Conservation (phyloP, 306 rosid species). For the Cucurbita maxima region DNA sequence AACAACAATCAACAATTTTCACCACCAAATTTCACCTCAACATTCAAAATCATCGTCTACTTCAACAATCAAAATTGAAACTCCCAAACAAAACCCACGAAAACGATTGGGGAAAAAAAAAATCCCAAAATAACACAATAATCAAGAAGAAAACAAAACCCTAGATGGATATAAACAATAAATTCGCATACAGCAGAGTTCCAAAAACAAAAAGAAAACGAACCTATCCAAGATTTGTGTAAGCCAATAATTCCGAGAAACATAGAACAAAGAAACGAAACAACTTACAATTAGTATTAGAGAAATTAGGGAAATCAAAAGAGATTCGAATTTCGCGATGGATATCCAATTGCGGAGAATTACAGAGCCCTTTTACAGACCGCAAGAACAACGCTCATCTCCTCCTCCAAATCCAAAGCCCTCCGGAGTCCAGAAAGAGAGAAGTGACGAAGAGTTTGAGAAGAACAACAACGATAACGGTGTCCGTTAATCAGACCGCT, state of each 20-base stretch:
- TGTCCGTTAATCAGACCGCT: neutral
- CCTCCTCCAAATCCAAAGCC: neutral
- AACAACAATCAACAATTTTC: neutral
- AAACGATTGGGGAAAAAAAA: neutral
- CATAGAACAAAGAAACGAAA: neutral
- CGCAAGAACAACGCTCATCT: neutral
- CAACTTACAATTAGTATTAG: neutral
- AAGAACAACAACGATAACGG: constrained; percentile 5
- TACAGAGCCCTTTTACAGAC: neutral
- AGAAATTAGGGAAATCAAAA: neutral
- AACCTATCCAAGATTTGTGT: neutral
- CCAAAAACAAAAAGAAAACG: neutral
- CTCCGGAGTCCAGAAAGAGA: neutral
- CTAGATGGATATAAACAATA: neutral
- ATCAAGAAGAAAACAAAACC: neutral
- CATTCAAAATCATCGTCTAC: neutral
- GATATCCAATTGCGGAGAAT: neutral
- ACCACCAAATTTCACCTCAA: neutral
- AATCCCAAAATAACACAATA: neutral
- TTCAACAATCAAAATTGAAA: neutral
- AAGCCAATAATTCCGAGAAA: neutral
- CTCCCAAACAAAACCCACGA: neutral
- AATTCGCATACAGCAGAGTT: neutral
- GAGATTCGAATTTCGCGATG: neutral
- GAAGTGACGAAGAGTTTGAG: neutral